Base-by-base conservation (phyloP, 1,284 basidiomycete species). In the Exobasidium rhododendri region DNA sequence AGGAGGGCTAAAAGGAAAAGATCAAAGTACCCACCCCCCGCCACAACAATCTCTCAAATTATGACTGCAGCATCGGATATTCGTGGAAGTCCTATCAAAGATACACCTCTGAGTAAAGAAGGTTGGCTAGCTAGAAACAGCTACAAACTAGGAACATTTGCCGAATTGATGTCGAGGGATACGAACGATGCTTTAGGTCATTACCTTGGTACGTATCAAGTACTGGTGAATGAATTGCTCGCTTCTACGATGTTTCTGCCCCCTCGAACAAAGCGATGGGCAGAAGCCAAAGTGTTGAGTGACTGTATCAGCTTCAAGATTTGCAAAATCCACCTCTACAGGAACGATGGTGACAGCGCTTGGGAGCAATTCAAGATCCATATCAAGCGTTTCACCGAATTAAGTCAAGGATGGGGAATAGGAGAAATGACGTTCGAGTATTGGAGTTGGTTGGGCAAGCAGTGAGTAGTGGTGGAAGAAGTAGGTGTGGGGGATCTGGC, bases 111-210 rank as follows among this genome's bases (percentile, higher is more conserved):
- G 4, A 83, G 88, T 17, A 85, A 89, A 0, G 89, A 92, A 79
- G 94, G 94, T 0, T 97, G 94, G 93, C 89, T 88, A 0, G 91
- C 94, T n/a, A 84, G 94, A 22, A 94, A 94, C 75, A 92, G 96
- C 79, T 97, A 92, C 83, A 98, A 97, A 82, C 89, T 94, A 83
- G 94, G 89, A 0, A 90, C 90, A 68, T 97, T 97, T 80, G 92
- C 94, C 0, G 94, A 98, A 81, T 89, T 97, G 71, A 83, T 92
- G 58, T 88, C 90, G 20, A 40, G 17, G 17, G 94, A 97, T 92
- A 65, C 91, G 91, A 88, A 90, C 67, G 68, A 78, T 75, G 62
- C 61, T 59, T 58, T 59, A 6, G 50, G 64, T 44, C 61, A 55
- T 64, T 61, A 71, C 55, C 24, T 58, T 26, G 63, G 66, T 28